A percentile compares a stretch with the other conserved stretches of the same genome.
phyloP scores from a whole-genome alignment of 192 early-diverging fungal genomes.

The Rhizoclosmatium globosum region DNA sequence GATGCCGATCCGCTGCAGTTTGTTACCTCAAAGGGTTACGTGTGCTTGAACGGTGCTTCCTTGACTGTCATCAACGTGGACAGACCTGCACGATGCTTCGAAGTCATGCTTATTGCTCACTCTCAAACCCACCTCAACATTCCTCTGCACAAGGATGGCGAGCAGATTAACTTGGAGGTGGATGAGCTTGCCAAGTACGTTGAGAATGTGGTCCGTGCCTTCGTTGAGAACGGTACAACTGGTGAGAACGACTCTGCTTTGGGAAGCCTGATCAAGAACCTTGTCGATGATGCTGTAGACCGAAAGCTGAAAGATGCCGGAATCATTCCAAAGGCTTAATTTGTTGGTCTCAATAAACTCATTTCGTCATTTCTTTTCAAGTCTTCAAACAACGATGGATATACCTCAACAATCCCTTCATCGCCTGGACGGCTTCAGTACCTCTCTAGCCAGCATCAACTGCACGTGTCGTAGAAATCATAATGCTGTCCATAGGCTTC shows the following conservation, averaged over 20 bases:
- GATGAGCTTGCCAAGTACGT: constrained; percentile 98
- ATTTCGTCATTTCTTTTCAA: too few relatives aligned
- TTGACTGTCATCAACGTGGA: constrained; percentile 93
- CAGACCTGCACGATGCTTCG: constrained; percentile 75
- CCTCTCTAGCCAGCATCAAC: not conserved
- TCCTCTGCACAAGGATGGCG: constrained; percentile 74
- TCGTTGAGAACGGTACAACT: not conserved
- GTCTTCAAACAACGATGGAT: too few relatives aligned
- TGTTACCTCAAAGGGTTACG: constrained; percentile 96
- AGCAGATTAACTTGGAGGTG: constrained; percentile 92
- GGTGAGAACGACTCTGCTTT: not conserved
- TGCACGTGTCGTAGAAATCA: not conserved
- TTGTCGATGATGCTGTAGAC: constrained; percentile 26
- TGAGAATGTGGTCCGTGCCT: constrained; percentile 73
- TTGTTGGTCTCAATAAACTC: too few relatives aligned
- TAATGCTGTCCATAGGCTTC: not conserved
- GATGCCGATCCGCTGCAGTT: constrained; percentile 73
- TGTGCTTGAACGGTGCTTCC: constrained; percentile 93
- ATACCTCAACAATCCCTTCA: not conserved
- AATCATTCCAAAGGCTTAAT: not conserved
- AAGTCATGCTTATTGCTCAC: constrained; percentile 96
- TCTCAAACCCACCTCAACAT: constrained; percentile 87
- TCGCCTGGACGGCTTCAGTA: not conserved
- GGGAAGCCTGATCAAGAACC: constrained; percentile 16
- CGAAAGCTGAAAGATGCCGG: constrained; percentile 11